Conservation (phyloP, 176 grass and related monocot species). For the Oryza glaberrima region DNA sequence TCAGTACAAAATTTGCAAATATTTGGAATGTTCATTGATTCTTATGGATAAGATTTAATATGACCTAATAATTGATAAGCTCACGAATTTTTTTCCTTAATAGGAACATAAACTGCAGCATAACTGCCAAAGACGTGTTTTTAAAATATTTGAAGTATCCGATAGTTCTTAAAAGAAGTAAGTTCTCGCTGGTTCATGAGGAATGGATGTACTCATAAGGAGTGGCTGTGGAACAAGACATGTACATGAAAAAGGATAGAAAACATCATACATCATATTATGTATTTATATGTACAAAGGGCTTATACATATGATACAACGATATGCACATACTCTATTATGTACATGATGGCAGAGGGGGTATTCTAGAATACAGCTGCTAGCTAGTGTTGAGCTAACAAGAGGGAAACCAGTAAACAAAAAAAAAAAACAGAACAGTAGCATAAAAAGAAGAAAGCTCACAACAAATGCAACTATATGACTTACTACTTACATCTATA, state of each 20-base stretch:
- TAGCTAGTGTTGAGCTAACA: background rate
- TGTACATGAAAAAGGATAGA: background rate
- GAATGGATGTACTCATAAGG: background rate
- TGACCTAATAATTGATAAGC: background rate
- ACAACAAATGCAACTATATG: conserved; percentile 19
- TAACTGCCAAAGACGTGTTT: background rate
- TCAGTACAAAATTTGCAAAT: conserved; percentile 7
- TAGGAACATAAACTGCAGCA: background rate
- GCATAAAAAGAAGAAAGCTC: background rate
- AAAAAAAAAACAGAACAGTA: background rate
- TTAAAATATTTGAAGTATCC: background rate
- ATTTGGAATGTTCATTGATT: background rate
- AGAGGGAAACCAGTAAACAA: background rate
- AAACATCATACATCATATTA: background rate
- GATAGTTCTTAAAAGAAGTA: background rate
- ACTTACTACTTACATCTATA: conserved; percentile 12
- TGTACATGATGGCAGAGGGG: conserved; percentile 8
- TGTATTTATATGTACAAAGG: conserved; percentile 15
- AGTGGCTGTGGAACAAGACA: background rate
- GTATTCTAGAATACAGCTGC: conserved; percentile 4
- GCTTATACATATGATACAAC: conserved; percentile 1
- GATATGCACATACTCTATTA: conserved; percentile 17
- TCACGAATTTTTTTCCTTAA: background rate
- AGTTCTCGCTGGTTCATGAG: background rate
- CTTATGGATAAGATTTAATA: background rate